Evolutionary conservation across 1,139 yeast species (phyloP), one percentile per base, ranked within the genome.

Genomic region (Pichia sp.): DNA sequence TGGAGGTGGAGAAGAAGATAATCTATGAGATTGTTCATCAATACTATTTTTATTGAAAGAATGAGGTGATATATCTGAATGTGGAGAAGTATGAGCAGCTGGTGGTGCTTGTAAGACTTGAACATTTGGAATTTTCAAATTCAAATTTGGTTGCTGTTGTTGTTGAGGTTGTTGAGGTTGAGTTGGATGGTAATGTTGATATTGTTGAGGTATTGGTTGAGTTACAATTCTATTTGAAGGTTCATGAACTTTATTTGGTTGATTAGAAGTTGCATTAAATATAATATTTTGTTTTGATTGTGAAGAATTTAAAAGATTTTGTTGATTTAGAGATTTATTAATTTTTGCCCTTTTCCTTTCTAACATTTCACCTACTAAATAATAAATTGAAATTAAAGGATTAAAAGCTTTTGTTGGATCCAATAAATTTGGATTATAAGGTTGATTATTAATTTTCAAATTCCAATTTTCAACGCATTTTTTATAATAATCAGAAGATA

Each of bases 321-420:
- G 57, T 38, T 14, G 14, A 11, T n/a, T 51, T 41, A 48, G 39
- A 37, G 28, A 14, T 43, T 41, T 49, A 22, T 48, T 56, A 28
- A 51, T 49, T 63, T 82, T 74, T 20, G 82, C 72, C 66, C 68
- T 66, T 68, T 84, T 74, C 44, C 94, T 74, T 53, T 75, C 77
- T 47, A 69, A 58, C 88, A 82, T 82, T 62, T 91, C 99, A 42
- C 76, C 78, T 19, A 89, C 95, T 52, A 93, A 69, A 57, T 75
- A 83, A 60, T 93, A 93, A 30, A 91, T 81, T 3, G 96, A 85
- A 11, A 91, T 64, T 49, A 89, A 68, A 0, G 98, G 97, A 61
- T 88, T 95, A 61, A 74, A 91, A 1, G 93, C 94, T 42, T 76
- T 72, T 1, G 95, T 84, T n/a, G 96, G 96, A 60, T 85, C 94